phyloP scores from a whole-genome alignment of 345 rosid genomes.

The Lepidium sativum region DNA sequence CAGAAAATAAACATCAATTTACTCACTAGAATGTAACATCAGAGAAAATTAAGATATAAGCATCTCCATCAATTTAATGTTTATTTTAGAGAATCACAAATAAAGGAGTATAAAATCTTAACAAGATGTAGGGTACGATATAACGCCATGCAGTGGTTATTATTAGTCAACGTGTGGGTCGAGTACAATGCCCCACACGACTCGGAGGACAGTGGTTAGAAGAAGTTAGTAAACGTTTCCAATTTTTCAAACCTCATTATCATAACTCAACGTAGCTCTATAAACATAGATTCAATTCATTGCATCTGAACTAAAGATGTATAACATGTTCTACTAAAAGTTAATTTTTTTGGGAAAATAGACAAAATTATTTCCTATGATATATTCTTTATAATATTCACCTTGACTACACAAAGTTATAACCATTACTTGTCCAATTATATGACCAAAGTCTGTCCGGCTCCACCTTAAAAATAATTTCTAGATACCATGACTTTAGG shows the following conservation, averaged over 20 bases:
- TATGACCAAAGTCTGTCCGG: too few species aligned
- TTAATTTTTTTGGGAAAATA: too few species aligned
- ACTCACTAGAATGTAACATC: too few species aligned
- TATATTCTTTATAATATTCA: not conserved
- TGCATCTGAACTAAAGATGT: not conserved
- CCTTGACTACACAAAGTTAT: not conserved
- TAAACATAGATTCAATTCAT: not conserved
- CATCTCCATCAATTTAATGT: too few species aligned
- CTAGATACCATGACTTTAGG: too few species aligned
- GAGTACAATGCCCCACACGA: conserved; percentile 12
- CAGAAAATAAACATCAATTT: too few species aligned
- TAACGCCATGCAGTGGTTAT: not conserved
- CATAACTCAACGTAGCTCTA: not conserved
- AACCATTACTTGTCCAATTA: not conserved
- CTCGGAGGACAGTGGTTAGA: conserved; percentile 14
- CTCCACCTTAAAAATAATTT: too few species aligned
- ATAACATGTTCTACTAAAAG: not conserved
- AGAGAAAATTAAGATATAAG: too few species aligned
- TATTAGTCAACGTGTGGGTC: conserved; percentile 15
- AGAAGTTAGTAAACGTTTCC: not conserved
- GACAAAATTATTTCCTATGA: too few species aligned
- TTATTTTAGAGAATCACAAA: not conserved
- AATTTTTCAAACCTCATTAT: conserved; percentile 1
- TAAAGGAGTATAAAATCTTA: not conserved
- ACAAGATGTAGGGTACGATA: not conserved